Evolutionary conservation across 106 monocot species (phyloP), one percentile per base, ranked within the genome.

Genomic region (Phalaenopsis equestris): DNA sequence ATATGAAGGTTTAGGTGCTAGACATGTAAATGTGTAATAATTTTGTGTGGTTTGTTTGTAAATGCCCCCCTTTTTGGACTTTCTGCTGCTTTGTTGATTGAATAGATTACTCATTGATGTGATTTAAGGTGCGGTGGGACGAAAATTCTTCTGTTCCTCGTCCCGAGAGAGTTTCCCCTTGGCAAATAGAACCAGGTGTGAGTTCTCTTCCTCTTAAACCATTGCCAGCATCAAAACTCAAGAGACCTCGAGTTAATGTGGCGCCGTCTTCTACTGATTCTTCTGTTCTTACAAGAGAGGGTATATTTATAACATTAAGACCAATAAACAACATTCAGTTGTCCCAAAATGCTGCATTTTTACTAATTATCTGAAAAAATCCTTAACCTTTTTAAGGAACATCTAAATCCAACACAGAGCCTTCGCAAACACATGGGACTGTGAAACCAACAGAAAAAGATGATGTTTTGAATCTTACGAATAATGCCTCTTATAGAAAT

Each of bases 81-180:
- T 75, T 1, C 2, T 77, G 18, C 73, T 82, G 0, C 4, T 23
- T 65, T 36, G 42, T 49, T 75, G 47, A 48, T 41, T 12, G 41
- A 10, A 56, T 2, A 5, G 8, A 55, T 37, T 55, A 37, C 23
- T 81, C 41, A 5, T 80, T 84, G 1, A 43, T 55, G 23, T 41
- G 15, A 43, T 46, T 79, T 47, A 65, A 90, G 90, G 90, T 90
- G 58, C 83, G 90, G 30, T 90, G 90, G 90, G 90, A 90, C 78
- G 90, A 90, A 30, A 84, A 79, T 36, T 88, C 90, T 72, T 84
- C 88, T 41, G 79, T 90, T 45, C 65, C 85, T 75, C 87, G 88
- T 41, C 90, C 90, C 8, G 90, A 90, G 41, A 88, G 84, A 75
- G 90, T 90, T 36, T 90, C 88, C 56, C 90, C 90, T 42, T 90